Evolutionary conservation across 768 basidiomycete genomes (phyloP).

Genomic region (Tubosaeta sp.): DNA sequence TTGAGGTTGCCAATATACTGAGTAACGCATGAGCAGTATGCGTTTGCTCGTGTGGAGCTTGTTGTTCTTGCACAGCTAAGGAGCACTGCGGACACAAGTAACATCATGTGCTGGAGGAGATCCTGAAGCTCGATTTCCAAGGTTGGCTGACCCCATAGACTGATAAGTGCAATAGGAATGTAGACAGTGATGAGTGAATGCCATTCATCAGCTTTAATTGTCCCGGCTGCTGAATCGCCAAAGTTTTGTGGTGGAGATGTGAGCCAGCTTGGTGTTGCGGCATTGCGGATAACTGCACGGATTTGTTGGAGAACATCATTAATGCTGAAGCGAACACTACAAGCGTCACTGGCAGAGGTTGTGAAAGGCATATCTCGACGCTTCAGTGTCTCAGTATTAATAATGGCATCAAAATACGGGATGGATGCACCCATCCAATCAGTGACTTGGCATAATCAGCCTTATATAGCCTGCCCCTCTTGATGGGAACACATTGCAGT

Average conservation of each 20-base stretch:
- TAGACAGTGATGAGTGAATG: neutral
- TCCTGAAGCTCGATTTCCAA: too few species aligned
- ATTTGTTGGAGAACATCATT: neutral
- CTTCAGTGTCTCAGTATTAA: too few species aligned
- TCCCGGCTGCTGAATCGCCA: neutral
- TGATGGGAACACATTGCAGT: neutral
- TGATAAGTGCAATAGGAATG: neutral
- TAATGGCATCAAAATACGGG: too few species aligned
- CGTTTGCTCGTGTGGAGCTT: neutral
- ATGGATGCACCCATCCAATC: neutral
- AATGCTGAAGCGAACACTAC: too few species aligned
- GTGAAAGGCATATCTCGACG: neutral
- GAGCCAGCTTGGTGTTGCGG: neutral
- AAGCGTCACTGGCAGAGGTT: too few species aligned
- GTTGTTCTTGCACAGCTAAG: neutral
- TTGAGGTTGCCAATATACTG: neutral
- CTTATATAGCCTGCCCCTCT: neutral
- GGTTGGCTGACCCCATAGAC: neutral
- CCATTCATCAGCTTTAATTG: constrained; percentile 5
- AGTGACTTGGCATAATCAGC: neutral
- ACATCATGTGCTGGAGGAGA: neutral
- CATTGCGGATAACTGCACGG: neutral
- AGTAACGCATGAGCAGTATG: neutral
- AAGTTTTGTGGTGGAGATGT: neutral
- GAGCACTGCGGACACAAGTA: neutral